Evolutionary conservation across 176 grass and related monocot genomes (phyloP).

Genomic region (Bolboschoenus planiculmis): DNA sequence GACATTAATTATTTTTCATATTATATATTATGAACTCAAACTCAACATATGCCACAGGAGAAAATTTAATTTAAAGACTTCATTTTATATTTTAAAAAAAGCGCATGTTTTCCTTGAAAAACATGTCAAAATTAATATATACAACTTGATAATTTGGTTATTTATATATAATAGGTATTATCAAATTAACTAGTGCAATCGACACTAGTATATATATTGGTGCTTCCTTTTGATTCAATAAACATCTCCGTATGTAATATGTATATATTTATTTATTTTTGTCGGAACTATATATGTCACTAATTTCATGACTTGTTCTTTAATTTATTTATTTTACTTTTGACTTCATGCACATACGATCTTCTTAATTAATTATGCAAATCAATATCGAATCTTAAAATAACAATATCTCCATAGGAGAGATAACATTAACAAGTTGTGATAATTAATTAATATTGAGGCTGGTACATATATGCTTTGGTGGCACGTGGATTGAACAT

Average conservation of each 20-base stretch:
- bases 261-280: not conserved
- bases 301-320: not conserved
- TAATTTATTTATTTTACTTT: not conserved
- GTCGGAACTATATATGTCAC: not conserved
- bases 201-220: not conserved
- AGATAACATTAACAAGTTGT: not conserved
- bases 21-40: no score
- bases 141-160: not conserved
- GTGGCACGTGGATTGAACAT: constrained; percentile 11
- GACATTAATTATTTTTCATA: no score
- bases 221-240: not conserved
- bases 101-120: not conserved
- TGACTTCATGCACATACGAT: not conserved
- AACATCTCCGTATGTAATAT: not conserved
- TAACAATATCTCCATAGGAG: not conserved
- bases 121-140: not conserved
- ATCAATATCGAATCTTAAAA: not conserved
- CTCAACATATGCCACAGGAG: no score
- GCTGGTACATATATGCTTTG: not conserved
- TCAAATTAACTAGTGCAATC: not conserved
- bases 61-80: no score
- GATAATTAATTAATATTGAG: not conserved
- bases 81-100: not conserved
- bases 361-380: not conserved
- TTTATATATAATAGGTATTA: not conserved